Base-by-base conservation (phyloP, 2,329 filamentous ascomycete genomes). In the Xylaria sp. region DNA sequence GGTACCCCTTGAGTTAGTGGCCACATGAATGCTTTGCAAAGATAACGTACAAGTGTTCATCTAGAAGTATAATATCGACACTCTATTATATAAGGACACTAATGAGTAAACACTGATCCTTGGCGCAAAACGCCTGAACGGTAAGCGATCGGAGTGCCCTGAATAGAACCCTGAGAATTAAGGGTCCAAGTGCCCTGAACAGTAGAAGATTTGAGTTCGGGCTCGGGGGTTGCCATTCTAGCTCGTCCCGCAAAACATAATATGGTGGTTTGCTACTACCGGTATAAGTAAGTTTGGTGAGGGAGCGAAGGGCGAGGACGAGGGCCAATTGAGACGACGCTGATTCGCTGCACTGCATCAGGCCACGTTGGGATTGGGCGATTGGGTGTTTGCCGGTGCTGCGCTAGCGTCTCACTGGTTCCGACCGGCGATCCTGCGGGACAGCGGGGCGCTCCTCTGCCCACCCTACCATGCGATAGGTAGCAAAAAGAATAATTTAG, bases 261-360 rank as follows among this genome's bases (percentile, higher is more conserved):
- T 17, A 31, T 56, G 3, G 40, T 28, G 56, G 57, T 40, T 7
- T 31, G 28, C 13, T 53, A n/a, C 15, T 13, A n/a, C n/a, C n/a
- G n/a, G n/a, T n/a, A n/a, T 28, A 28, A 4, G 20, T 13, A 49
- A 11, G 49, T 53, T 58, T 40, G 54, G 36, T 33, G 59, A 9
- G 33, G 38, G 17, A 17, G 28, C 36, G 36, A 38, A 38, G 36
- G 36, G 36, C 36, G 36, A 38, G 36, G 4, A 10, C 23, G 23
- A 51, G 20, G 49, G 28, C 20, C 62, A 71, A 71, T 65, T 67
- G 54, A 7, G n/a, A 36, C 28, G 44, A 20, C 44, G 46, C 60
- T 70, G 67, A 71, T 71, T 71, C 58, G 69, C 65, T 48, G 42
- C 3, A 54, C 17, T 10, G 42, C 51, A 61, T 68, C 59, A 67